These are phyloP conservation scores for Cocos nucifera DNA, from an alignment of 176 grass and related monocot species.

Conservation along the genomic window DNA sequence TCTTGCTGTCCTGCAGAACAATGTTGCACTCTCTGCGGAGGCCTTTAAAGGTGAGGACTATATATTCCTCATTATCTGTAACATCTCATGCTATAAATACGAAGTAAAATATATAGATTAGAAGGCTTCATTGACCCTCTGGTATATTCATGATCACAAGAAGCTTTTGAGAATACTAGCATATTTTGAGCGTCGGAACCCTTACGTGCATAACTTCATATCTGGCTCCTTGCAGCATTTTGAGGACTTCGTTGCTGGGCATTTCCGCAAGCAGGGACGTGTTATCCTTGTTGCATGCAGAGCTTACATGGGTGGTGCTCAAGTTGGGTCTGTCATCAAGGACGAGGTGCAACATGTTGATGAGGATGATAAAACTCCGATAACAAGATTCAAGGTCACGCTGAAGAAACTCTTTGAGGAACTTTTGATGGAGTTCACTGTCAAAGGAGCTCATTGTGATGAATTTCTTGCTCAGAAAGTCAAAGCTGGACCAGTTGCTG, in stretches of 20 bases:
- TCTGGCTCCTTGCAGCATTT: conserved; percentile 67
- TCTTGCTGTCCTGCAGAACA: conserved; percentile 41
- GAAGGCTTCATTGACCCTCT: too few relatives aligned
- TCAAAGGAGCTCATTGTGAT: conserved; percentile 13
- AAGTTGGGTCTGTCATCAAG: conserved; percentile 49
- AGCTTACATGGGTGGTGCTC: conserved; percentile 59
- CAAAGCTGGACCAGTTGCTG: not conserved
- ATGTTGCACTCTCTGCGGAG: conserved; percentile 77
- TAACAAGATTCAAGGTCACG: conserved; percentile 25
- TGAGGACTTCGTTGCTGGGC: conserved; percentile 56
- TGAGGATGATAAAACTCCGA: not conserved
- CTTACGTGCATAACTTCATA: conserved; percentile 6
- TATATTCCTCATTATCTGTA: not conserved
- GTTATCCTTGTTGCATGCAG: conserved; percentile 57
- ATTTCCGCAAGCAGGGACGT: conserved; percentile 50
- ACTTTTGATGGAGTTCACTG: conserved; percentile 84
- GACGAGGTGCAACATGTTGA: conserved; percentile 16
- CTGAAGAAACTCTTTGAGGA: conserved; percentile 57
- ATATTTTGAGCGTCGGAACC: not conserved
- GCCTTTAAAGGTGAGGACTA: conserved; percentile 49
- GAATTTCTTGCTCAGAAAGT: conserved; percentile 13
- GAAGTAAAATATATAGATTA: too few relatives aligned
- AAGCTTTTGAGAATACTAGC: too few relatives aligned
- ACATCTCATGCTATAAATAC: too few relatives aligned
- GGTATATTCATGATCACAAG: too few relatives aligned